Conservation (phyloP, 2,329 filamentous ascomycete species). For the Aureobasidium pullulans region DNA sequence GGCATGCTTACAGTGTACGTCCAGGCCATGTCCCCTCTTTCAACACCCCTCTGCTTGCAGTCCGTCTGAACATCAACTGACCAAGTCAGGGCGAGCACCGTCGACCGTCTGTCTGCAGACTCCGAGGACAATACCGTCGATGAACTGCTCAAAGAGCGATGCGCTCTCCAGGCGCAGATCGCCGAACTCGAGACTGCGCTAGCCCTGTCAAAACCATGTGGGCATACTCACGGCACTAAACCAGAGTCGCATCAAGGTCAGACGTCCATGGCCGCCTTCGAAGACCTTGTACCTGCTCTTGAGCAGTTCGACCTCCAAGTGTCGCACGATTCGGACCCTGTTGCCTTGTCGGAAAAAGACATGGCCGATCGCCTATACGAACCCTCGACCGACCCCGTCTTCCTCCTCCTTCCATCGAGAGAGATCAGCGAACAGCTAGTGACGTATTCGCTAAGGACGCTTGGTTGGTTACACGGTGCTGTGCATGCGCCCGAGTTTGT, state of each 20-base stretch:
- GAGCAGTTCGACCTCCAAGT: slow-evolving; percentile 13
- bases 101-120: not conserved
- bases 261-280: not conserved
- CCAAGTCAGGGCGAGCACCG: slow-evolving; percentile 1
- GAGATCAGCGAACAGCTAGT: slow-evolving; percentile 2
- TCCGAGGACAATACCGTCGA: slow-evolving; percentile 4
- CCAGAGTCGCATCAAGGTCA: not conserved
- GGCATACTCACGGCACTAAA: not conserved
- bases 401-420: slow-evolving; percentile 11
- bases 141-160: slow-evolving; percentile 13
- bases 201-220: slow-evolving; percentile 9
- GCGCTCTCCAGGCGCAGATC: slow-evolving; percentile 10
- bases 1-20: slow-evolving; percentile 13
- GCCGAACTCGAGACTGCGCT: slow-evolving; percentile 11
- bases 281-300: slow-evolving; percentile 13
- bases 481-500: slow-evolving; percentile 9
- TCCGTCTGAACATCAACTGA: not conserved
- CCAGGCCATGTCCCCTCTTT: not conserved
- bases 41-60: not conserved
- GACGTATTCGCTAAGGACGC: not conserved
- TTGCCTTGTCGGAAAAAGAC: slow-evolving; percentile 4
- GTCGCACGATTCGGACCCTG: not conserved
- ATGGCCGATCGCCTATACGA: slow-evolving; percentile 10
- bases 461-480: slow-evolving; percentile 13
- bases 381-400: slow-evolving; percentile 11